Conservation (phyloP, 164 flowering plant species). For the Vitis riparia region DNA sequence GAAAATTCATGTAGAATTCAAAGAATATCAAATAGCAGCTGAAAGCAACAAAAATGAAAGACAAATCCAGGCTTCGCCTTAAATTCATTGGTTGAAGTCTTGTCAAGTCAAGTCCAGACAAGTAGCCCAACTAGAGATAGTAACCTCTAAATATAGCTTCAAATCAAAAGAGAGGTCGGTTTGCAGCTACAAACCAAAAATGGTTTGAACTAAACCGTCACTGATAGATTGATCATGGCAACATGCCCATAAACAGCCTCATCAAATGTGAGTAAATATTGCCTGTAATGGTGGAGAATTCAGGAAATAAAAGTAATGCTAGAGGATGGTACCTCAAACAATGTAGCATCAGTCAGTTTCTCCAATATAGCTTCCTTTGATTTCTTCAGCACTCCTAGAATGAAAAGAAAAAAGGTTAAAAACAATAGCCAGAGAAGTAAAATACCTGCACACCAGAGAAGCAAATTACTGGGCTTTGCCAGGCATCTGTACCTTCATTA, state of each 20-base stretch:
- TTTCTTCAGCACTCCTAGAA: conserved; percentile 73
- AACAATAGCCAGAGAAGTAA: neutral
- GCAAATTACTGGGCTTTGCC: neutral
- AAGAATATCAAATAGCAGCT: neutral
- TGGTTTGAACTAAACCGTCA: neutral
- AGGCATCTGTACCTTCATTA: conserved; percentile 55
- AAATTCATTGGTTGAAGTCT: neutral
- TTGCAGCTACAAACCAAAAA: neutral
- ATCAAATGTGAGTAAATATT: neutral
- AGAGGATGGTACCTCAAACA: conserved; percentile 41
- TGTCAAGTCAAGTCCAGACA: conserved; percentile 1
- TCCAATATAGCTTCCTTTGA: conserved; percentile 54
- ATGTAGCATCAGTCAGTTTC: conserved; percentile 33
- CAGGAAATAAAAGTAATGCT: neutral
- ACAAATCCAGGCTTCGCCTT: neutral
- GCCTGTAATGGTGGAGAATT: neutral
- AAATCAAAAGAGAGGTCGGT: neutral
- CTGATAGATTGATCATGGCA: neutral
- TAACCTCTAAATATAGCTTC: neutral
- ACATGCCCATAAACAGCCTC: neutral
- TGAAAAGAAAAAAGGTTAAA: conserved; percentile 1
- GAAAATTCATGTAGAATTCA: neutral
- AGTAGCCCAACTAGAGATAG: neutral
- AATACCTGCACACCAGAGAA: neutral
- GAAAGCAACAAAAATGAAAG: neutral